Evolutionary conservation across 2,329 filamentous ascomycete genomes (phyloP), one percentile per base, ranked within the genome.

Genomic region (Cladophialophora chaetospira): DNA sequence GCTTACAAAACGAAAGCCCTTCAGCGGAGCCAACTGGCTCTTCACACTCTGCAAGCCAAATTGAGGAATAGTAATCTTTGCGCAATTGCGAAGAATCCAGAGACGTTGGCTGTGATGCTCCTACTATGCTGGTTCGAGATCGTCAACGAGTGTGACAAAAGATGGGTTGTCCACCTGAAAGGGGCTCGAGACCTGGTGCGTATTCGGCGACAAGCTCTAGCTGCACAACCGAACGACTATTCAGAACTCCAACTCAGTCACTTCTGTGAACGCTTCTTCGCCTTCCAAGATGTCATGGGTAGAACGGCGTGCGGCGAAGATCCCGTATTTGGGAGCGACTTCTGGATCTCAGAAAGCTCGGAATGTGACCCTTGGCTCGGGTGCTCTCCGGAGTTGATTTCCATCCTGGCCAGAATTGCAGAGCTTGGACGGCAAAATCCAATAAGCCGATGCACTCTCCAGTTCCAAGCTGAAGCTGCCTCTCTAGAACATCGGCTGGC

Each of bases 211-310:
- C 75, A 0, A 25, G 21, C 5, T 23, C 9, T 13, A n/a, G 19
- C 35, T 3, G 5, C 42, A 21, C 11, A 13, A 36, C 21, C 11
- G 9, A 54, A 9, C 19, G 9, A 9, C 5, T 5, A 13, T 28
- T 13, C 13, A 53, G 10, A 26, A 26, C 10, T 28, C 44, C 5
- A 36, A 49, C 15, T 58, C 11, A 35, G 45, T 25, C 44, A 19
- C 6, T 58, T 58, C 45, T 58, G 55, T 33, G 77, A 80, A 58
- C 70, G 73, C 1, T 80, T 79, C 59, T 80, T 80, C 53, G 78
- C 78, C 3, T 80, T 78, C 11, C 78, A 80, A 56, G 78, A 80
- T 56, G 75, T 79, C 13, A 79, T 80, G 59, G 77, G 78, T 25
- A 72, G 77, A 29, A 80, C 78, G 0, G 78, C 78, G 0, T 80